These are phyloP conservation scores for Epichloe elymi DNA, from an alignment of 2,329 filamentous ascomycete species.

Conservation along the genomic window DNA sequence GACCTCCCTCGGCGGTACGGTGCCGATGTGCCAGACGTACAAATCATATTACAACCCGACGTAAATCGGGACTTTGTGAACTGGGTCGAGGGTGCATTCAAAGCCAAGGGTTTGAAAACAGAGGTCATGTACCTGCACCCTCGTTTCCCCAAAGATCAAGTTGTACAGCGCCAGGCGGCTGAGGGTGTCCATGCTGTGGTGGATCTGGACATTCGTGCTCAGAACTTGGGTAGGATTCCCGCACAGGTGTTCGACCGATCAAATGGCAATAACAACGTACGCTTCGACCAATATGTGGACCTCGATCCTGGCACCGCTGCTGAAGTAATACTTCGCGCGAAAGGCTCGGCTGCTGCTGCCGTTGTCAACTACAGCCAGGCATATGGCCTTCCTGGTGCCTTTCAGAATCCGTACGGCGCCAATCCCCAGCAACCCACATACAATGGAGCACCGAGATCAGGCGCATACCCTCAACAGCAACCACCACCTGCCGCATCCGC, in stretches of 20 bases:
- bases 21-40: slow-evolving; percentile 73
- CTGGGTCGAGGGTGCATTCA: slow-evolving; percentile 70
- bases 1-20: slow-evolving; percentile 59
- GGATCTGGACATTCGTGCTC: slow-evolving; percentile 57
- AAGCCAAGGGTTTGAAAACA: slow-evolving; percentile 54
- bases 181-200: slow-evolving; percentile 83
- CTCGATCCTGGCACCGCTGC: slow-evolving; percentile 67
- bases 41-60: slow-evolving; percentile 71
- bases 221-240: slow-evolving; percentile 60
- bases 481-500: slow-evolving; percentile 21
- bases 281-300: slow-evolving; percentile 78
- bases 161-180: slow-evolving; percentile 74
- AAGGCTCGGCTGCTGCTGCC: slow-evolving; percentile 25
- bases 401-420: slow-evolving; percentile 20
- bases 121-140: slow-evolving; percentile 72
- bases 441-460: slow-evolving; percentile 13
- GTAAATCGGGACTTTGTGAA: slow-evolving; percentile 67
- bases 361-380: slow-evolving; percentile 17
- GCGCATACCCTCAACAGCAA: slow-evolving; percentile 21
- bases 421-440: slow-evolving; percentile 16
- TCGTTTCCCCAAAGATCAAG: slow-evolving; percentile 59
- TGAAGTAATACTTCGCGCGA: slow-evolving; percentile 65
- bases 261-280: slow-evolving; percentile 58
- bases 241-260: slow-evolving; percentile 78
- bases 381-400: slow-evolving; percentile 15